Evolutionary conservation across 225 moss, liverwort and hornwort species (phyloP).

Genomic region (Thuidium tamariscinum): DNA sequence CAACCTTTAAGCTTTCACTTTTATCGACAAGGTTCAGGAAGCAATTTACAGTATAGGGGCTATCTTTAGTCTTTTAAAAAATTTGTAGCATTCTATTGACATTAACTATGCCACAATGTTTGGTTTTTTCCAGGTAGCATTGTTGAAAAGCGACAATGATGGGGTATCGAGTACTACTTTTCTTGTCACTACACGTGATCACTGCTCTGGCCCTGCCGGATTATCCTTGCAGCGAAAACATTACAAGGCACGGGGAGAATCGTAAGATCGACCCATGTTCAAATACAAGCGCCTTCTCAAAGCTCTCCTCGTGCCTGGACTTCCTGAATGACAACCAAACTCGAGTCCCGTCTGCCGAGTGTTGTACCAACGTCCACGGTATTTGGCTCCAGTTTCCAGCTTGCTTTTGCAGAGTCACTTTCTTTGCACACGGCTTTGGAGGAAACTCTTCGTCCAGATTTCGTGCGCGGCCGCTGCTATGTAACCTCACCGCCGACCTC

Average conservation of each 20-base stretch:
- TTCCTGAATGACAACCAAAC: background rate
- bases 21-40: background rate
- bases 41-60: background rate
- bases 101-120: background rate
- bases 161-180: background rate
- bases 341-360: constrained; percentile 8
- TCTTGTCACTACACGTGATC: background rate
- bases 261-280: background rate
- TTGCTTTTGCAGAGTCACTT: constrained; percentile 38
- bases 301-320: constrained; percentile 6
- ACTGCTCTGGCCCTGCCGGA: constrained; percentile 11
- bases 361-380: constrained; percentile 2
- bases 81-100: background rate
- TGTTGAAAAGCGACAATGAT: constrained; percentile 1
- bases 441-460: background rate
- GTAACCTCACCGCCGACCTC: constrained; percentile 30
- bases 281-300: constrained; percentile 3
- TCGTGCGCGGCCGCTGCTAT: constrained; percentile 24
- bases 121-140: background rate
- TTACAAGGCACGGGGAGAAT: constrained; percentile 4
- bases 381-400: constrained; percentile 16
- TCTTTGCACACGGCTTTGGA: constrained; percentile 29
- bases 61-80: background rate
- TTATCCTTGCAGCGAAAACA: constrained; percentile 14
- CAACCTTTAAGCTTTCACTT: background rate